Evolutionary conservation across 2,329 filamentous ascomycete species (phyloP), one percentile per base, ranked within the genome.

Genomic region (Aquanectria penicillioides): DNA sequence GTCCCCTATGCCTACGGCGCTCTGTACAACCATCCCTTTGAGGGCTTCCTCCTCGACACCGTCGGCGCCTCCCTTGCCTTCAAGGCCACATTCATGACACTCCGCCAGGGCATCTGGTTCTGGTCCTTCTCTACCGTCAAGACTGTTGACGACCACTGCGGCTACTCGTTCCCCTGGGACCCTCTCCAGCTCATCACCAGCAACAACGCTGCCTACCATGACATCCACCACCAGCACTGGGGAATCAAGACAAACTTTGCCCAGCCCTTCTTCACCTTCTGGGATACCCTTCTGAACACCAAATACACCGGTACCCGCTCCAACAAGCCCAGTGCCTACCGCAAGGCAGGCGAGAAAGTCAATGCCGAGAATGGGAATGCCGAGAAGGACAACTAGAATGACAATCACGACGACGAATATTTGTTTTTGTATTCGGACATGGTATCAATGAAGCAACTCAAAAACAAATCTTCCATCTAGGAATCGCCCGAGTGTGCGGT

Each of bases 161-260:
- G 95, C 64, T 99, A 98, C 73, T 84, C 88, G n/a, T 89, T 99
- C 61, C 95, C 95, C 2, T 98, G 91, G 87, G 95, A 99, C 75
- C 94, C 94, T 2, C 82, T 98, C 51, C 94, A 97, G 82, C 89
- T 90, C 73, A 83, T 98, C 61, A 97, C 94, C 38, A 91, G 91
- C 74, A 98, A 99, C 82, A 97, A 98, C 69, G 94, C 95, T 22
- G 90, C 89, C 29, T 99, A 98, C 77, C 95, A 99, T 73, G 95
- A 99, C 73, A 94, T 99, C 58, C 95, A 99, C 78, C 95, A 99
- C 79, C 95, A 99, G 78, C 96, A 92, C 77, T 98, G 94, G 94
- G 95, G 95, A 56, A 97, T 99, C 83, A 99, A 98, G 85, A 91
- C 90, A 64, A 96, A 96, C 78, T 96, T 93, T 75, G 90, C 89